These are phyloP conservation scores for Ophiostoma fasciatum DNA, from an alignment of 2,329 filamentous ascomycete species.

Conservation along the genomic window DNA sequence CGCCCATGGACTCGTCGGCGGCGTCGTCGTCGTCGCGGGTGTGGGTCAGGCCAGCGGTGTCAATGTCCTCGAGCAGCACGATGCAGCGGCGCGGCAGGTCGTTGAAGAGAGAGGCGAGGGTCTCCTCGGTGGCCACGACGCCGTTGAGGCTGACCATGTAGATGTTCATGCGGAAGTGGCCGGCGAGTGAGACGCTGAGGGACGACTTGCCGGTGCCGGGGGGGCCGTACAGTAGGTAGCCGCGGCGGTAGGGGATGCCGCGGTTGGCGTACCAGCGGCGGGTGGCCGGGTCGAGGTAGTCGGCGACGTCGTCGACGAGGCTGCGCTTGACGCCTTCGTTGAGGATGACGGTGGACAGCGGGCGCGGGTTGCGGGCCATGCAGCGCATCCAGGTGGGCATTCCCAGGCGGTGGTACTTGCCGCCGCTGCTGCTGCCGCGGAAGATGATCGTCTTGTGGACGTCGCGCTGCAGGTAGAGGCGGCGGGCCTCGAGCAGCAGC, in stretches of 20 bases:
- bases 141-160: constrained; percentile 59
- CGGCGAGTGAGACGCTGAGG: constrained; percentile 54
- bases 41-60: constrained; percentile 55
- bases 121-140: constrained; percentile 47
- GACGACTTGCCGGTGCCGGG: constrained; percentile 70
- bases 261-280: constrained; percentile 70
- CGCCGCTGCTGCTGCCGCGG: constrained; percentile 33
- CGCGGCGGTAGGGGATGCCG: constrained; percentile 73
- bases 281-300: constrained; percentile 48
- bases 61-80: constrained; percentile 63
- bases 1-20: neutral
- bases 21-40: constrained; percentile 27
- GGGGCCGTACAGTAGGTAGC: constrained; percentile 69
- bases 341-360: constrained; percentile 51
- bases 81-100: constrained; percentile 55
- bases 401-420: constrained; percentile 13
- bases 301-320: constrained; percentile 44
- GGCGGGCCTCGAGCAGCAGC: constrained; percentile 42
- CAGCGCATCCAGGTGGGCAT: constrained; percentile 45
- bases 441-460: constrained; percentile 51
- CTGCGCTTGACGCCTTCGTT: constrained; percentile 44
- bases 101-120: constrained; percentile 46
- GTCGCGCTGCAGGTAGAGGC: constrained; percentile 40
- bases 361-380: constrained; percentile 43
- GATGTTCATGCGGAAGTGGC: constrained; percentile 54